Base-by-base conservation (phyloP, 1,139 yeast genomes). In the Debaryomycetaceae sp. region DNA sequence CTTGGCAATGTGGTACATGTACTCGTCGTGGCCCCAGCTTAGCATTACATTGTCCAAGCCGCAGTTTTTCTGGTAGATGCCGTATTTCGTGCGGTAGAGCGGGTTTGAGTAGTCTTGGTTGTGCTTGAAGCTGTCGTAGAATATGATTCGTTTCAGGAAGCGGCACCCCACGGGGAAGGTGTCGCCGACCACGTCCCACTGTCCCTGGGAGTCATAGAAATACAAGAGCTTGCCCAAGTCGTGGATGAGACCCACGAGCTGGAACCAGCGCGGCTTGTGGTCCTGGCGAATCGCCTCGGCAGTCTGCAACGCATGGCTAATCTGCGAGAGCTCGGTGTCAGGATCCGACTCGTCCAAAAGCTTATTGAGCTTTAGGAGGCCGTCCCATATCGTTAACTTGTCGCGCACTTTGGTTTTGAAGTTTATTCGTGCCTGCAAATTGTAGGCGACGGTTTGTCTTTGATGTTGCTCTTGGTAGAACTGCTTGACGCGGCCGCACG, bases 171-270 rank as follows among this genome's bases (percentile, higher is more conserved):
- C 82, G 0, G 85, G 82, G 44, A 77, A 77, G 1, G 86, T 77
- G 43, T 77, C 86, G 4, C 86, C 86, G 14, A 77, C 86, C n/a
- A 77, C 86, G 43, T 77, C 85, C 86, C 86, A 77, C 45, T 77
- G 85, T 6, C 85, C 85, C 40, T 69, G 62, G 16, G 83, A 76
- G 41, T 75, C 85, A 41, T 69, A 77, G 39, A 77, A 77, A 45
- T 77, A 77, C 16, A 77, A 55, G 14, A 77, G 57, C 44, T 77
- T 77, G 2, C 86, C 86, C 36, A 77, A 54, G 46, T 77, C 86
- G 44, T 77, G 86, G 25, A 77, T 74, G 25, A 77, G 52, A 1
- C 86, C 86, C 5, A 78, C 83, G 14, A 77, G 52, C 47, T 77
- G 86, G 57, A 77, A 77, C 86, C 86, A 77, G 23, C 85, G 53